phyloP scores from a whole-genome alignment of 305 asterid species.

The Andrographis paniculata region DNA sequence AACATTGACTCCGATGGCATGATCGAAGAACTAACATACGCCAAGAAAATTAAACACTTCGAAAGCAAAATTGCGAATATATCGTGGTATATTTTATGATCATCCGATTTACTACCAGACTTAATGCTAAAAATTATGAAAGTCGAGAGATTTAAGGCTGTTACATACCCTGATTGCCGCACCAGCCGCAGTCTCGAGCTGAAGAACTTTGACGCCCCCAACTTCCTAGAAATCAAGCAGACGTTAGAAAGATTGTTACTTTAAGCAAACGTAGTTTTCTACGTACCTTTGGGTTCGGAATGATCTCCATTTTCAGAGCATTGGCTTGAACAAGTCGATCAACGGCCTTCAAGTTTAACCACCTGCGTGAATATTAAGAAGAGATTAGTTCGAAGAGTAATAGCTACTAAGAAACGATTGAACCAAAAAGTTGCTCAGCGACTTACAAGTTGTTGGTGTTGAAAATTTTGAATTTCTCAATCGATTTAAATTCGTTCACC shows the following conservation, averaged over 20 bases:
- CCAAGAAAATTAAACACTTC: neutral
- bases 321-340: conserved; percentile 71
- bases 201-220: conserved; percentile 86
- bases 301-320: conserved; percentile 89
- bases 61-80: too few relatives aligned
- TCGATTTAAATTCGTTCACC: conserved; percentile 86
- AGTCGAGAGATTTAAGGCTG: conserved; percentile 7
- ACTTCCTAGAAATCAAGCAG: conserved; percentile 55
- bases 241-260: conserved; percentile 10
- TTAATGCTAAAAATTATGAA: neutral
- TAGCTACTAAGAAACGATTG: too few relatives aligned
- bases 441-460: conserved; percentile 88
- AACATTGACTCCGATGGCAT: conserved; percentile 83
- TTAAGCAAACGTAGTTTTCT: conserved; percentile 7
- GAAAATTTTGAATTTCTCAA: conserved; percentile 96
- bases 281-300: conserved; percentile 91
- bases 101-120: conserved; percentile 4
- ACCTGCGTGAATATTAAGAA: conserved; percentile 67
- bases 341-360: conserved; percentile 86
- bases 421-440: neutral
- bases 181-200: conserved; percentile 98
- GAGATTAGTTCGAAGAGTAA: too few relatives aligned
- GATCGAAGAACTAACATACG: conserved; percentile 60
- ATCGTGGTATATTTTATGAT: conserved; percentile 9
- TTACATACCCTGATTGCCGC: conserved; percentile 79